Evolutionary conservation across 306 rosid species (phyloP).

Genomic region (Rosa rugosa): DNA sequence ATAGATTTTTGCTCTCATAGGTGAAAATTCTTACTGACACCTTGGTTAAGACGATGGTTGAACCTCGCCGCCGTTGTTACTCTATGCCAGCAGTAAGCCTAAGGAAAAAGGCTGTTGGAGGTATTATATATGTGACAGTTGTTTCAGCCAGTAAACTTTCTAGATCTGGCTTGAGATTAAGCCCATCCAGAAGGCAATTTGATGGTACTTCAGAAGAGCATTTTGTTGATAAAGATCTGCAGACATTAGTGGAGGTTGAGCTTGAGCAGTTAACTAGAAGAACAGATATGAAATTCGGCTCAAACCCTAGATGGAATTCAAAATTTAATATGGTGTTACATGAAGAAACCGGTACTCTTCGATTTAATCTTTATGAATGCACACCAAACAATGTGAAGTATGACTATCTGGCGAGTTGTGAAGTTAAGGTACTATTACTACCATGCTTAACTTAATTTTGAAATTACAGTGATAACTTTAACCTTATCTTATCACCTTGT

Average conservation of each 20-base stretch:
- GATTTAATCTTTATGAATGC: constrained; percentile 73
- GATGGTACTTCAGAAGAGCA: constrained; percentile 56
- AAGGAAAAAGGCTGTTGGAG: constrained; percentile 79
- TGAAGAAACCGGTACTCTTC: constrained; percentile 65
- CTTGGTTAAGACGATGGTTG: constrained; percentile 89
- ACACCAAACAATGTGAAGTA: constrained; percentile 70
- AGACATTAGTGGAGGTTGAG: constrained; percentile 92
- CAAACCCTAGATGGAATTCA: constrained; percentile 86
- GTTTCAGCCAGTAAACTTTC: constrained; percentile 75
- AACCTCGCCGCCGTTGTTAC: constrained; percentile 90
- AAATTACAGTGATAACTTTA: background rate
- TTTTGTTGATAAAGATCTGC: constrained; percentile 55
- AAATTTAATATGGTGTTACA: constrained; percentile 94
- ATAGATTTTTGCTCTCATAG: constrained; percentile 36
- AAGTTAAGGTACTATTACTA: constrained; percentile 64
- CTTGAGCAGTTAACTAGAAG: constrained; percentile 76
- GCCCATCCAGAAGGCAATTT: constrained; percentile 50
- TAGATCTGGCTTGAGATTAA: constrained; percentile 61
- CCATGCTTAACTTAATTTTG: background rate
- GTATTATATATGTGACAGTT: constrained; percentile 73
- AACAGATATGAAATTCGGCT: constrained; percentile 62
- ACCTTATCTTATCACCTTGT: constrained; percentile 13
- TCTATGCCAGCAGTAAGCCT: constrained; percentile 77
- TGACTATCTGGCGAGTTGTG: constrained; percentile 84
- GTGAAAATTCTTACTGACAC: constrained; percentile 77